Conservation (phyloP, 805 yeast species). For the Lipomyces sp. region DNA sequence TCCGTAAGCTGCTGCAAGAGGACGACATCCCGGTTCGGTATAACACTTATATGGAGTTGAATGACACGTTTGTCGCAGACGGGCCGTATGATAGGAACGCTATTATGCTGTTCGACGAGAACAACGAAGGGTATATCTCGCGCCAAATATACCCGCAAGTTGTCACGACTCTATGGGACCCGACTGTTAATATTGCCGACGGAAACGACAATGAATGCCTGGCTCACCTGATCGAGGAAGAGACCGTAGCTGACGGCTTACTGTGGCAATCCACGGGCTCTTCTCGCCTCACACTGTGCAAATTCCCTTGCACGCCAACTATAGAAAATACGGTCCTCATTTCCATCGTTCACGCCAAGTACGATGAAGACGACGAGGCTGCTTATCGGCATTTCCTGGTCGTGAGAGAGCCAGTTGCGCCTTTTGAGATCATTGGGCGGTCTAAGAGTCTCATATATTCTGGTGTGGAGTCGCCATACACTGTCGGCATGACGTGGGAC, state of each 20-base stretch:
- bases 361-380: conserved; percentile 1
- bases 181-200: not conserved
- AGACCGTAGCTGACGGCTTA: not conserved
- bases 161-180: not conserved
- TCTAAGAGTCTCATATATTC: conserved; percentile 20
- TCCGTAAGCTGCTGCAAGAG: conserved; percentile 6
- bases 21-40: conserved; percentile 14
- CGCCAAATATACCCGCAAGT: conserved; percentile 6
- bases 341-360: conserved; percentile 18
- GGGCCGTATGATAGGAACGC: conserved; percentile 19
- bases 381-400: conserved; percentile 15
- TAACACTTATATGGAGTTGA: conserved; percentile 11
- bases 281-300: conserved; percentile 22
- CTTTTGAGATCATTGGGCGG: conserved; percentile 21
- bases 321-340: conserved; percentile 22
- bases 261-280: conserved; percentile 23
- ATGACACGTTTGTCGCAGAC: conserved; percentile 2
- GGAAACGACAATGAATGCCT: not conserved
- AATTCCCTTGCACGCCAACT: conserved; percentile 27
- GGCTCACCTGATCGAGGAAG: not conserved
- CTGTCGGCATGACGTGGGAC: conserved; percentile 26
- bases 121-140: conserved; percentile 10
- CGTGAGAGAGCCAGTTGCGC: conserved; percentile 22
- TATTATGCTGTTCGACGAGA: conserved; percentile 15
- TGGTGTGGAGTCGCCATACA: conserved; percentile 22